These are phyloP conservation scores for Cucurbita argyrosperma DNA, from an alignment of 306 rosid genomes.

Conservation along the genomic window DNA sequence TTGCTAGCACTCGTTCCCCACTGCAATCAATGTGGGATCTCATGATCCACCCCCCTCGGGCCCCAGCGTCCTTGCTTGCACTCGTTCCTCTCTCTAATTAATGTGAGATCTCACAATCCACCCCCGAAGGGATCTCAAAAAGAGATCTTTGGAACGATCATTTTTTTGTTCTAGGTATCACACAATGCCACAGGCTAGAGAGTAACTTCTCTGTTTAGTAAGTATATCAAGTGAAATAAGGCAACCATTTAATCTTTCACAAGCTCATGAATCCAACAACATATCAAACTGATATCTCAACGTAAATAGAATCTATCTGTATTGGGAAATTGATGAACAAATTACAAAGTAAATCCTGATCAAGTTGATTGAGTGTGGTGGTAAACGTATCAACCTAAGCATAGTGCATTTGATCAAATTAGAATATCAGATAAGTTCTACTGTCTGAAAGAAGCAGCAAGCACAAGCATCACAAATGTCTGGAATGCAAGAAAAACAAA, in stretches of 20 bases:
- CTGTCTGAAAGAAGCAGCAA: neutral
- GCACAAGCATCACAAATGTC: neutral
- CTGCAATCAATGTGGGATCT: too few relatives aligned
- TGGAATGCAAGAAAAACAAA: neutral
- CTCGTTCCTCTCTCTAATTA: too few relatives aligned
- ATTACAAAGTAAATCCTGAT: neutral
- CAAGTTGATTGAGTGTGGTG: neutral
- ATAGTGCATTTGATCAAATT: neutral
- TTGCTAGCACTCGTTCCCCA: too few relatives aligned
- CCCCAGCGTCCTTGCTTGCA: too few relatives aligned
- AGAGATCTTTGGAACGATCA: neutral
- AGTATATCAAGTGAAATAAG: neutral
- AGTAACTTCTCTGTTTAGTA: neutral
- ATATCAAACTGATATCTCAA: neutral
- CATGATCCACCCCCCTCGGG: too few relatives aligned
- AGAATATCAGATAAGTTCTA: neutral
- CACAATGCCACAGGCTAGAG: neutral
- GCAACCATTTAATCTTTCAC: neutral
- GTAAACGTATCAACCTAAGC: neutral
- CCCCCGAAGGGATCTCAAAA: too few relatives aligned
- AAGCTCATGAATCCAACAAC: neutral
- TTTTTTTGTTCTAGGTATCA: neutral
- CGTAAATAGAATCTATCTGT: neutral
- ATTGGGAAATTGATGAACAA: neutral
- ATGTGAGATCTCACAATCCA: too few relatives aligned